These are phyloP conservation scores for Platanthera zijinensis DNA, from an alignment of 106 monocot genomes.

Conservation along the genomic window DNA sequence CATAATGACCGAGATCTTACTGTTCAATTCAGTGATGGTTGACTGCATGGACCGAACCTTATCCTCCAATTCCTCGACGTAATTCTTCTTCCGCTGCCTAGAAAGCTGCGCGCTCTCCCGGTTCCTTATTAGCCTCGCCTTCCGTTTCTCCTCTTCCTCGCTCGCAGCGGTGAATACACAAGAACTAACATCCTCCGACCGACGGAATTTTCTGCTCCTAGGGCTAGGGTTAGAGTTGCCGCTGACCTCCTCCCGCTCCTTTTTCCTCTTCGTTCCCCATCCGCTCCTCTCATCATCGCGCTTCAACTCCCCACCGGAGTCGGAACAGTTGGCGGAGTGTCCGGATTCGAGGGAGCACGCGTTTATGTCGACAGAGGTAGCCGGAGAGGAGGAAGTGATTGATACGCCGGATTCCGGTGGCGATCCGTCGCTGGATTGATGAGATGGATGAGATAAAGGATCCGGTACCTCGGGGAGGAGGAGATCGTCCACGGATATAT, in stretches of 20 bases:
- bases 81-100: conserved; percentile 69
- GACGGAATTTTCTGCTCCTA: conserved; percentile 14
- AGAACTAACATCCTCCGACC: conserved; percentile 17
- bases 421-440: background rate
- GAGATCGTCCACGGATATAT: conserved; percentile 46
- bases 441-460: background rate
- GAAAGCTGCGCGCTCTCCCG: conserved; percentile 78
- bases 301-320: conserved; percentile 28
- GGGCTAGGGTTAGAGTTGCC: conserved; percentile 15
- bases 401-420: background rate
- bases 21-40: conserved; percentile 55
- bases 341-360: conserved; percentile 15
- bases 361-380: conserved; percentile 3
- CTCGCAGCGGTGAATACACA: conserved; percentile 1
- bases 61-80: conserved; percentile 65
- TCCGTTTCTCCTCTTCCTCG: conserved; percentile 40
- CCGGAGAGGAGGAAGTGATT: background rate
- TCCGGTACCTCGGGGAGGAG: conserved; percentile 17
- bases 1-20: conserved; percentile 56
- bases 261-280: conserved; percentile 38
- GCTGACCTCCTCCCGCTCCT: conserved; percentile 6
- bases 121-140: conserved; percentile 53
- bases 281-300: background rate
- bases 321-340: conserved; percentile 23
- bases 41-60: conserved; percentile 55